These are phyloP conservation scores for Starmerella geochares DNA, from an alignment of 805 yeast genomes.

Conservation along the genomic window DNA sequence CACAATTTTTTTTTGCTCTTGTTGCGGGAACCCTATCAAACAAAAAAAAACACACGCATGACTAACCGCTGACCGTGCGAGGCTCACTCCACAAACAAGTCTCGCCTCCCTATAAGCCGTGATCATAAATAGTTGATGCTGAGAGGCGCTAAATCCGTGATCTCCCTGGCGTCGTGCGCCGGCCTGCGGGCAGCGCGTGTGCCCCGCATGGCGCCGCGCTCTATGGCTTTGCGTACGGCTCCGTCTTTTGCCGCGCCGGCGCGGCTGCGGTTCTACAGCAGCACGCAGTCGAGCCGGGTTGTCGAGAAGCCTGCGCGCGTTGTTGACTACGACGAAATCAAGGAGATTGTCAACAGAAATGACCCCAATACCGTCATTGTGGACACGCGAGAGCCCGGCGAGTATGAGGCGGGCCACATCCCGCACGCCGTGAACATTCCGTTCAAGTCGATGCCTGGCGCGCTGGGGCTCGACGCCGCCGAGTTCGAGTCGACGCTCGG, in stretches of 20 bases:
- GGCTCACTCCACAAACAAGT: neutral
- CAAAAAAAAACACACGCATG: neutral
- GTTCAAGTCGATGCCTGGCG: conserved; percentile 83
- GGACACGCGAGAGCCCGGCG: conserved; percentile 90
- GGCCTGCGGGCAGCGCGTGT: neutral
- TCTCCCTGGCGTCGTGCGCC: conserved; percentile 2
- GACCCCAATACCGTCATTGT: conserved; percentile 49
- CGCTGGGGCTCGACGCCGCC: conserved; percentile 64
- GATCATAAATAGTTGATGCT: conserved; percentile 1
- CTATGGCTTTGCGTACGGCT: neutral
- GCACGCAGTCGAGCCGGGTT: conserved; percentile 19
- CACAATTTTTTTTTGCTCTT: too few species aligned
- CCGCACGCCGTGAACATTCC: conserved; percentile 85
- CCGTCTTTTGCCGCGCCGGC: conserved; percentile 1
- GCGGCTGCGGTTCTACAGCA: conserved; percentile 22
- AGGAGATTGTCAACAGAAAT: conserved; percentile 37
- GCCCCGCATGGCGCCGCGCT: conserved; percentile 2
- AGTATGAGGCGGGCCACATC: conserved; percentile 60
- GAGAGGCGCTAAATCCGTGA: conserved; percentile 6
- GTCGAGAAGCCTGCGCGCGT: conserved; percentile 39
- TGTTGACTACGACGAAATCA: conserved; percentile 46
- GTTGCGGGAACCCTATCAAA: neutral
- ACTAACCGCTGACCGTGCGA: neutral
- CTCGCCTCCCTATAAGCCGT: conserved; percentile 1
- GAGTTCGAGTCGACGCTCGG: conserved; percentile 77